Base-by-base conservation (phyloP, 2,329 filamentous ascomycete genomes). In the Beauveria medogensis region DNA sequence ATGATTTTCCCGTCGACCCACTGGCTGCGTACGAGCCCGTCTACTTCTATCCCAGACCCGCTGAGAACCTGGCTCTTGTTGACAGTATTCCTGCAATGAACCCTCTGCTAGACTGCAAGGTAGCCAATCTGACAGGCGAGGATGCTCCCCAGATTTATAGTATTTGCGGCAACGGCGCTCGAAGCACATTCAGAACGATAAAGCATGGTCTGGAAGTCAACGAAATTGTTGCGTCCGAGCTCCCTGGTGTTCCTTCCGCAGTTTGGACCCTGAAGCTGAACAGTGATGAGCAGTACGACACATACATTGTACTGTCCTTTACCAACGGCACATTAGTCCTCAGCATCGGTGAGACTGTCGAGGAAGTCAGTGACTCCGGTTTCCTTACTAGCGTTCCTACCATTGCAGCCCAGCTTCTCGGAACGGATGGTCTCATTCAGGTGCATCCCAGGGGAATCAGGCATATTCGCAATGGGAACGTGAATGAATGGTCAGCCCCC, bases 91-190 rank as follows among this genome's bases (percentile, higher is more conserved):
- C 92, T 66, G 89, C 92, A 9, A 87, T 97, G 81, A 97, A 96
- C 69, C 93, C 95, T 2, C 80, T 97, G 54, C 84, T 96, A 72
- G 92, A 93, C 70, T 93, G 91, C 76, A 93, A 96, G 72, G 86
- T 99, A 28, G 90, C 90, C 52, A 97, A 99, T 67, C 78, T 97
- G 34, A 91, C 90, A 0, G 87, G 91, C 51, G 94, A 97, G 65
- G 94, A 97, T 72, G 92, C 93, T 5, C 94, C 94, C 14, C 95
- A 99, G 70, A 96, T 99, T 26, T 99, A 97, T 74, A 88, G 92
- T 0, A 85, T 96, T 46, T 95, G 90, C 70, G 94, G 95, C 10
- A 90, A 89, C 62, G 91, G 93, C 10, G 91, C 92, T 50, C 84
- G 91, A 65, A 97, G 93, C 73, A 88, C 89, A 7, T 97, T 99